phyloP scores from a whole-genome alignment of 306 rosid species.

The Fagus crenata region DNA sequence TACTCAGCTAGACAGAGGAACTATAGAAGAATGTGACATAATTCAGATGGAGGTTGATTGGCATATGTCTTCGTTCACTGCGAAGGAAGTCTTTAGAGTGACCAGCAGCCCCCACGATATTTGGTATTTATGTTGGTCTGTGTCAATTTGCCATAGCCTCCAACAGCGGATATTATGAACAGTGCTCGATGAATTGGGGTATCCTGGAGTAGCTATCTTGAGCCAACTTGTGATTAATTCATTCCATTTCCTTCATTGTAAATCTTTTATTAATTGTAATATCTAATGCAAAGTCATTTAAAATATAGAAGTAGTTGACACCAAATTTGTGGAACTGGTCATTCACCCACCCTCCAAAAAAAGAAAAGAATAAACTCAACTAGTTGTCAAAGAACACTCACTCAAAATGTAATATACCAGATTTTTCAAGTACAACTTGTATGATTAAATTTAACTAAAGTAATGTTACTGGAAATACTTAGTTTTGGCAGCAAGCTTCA shows the following conservation, averaged over 20 bases:
- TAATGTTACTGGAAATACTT: not conserved
- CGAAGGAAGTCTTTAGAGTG: not conserved
- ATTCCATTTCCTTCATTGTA: slow-evolving; percentile 27
- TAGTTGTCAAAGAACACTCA: not conserved
- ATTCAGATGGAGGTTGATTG: slow-evolving; percentile 11
- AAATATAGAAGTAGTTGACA: too few relatives aligned
- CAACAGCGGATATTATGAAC: slow-evolving; percentile 23
- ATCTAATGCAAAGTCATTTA: not conserved
- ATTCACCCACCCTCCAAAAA: too few relatives aligned
- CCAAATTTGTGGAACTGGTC: not conserved
- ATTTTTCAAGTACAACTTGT: not conserved
- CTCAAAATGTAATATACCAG: not conserved
- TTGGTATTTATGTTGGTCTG: slow-evolving; percentile 11
- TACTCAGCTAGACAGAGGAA: slow-evolving; percentile 5
- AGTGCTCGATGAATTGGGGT: slow-evolving; percentile 5
- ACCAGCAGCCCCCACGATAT: too few relatives aligned
- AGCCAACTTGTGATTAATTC: slow-evolving; percentile 15
- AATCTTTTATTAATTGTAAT: not conserved
- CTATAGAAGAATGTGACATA: slow-evolving; percentile 6
- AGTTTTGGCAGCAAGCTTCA: too few relatives aligned
- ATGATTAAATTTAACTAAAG: too few relatives aligned
- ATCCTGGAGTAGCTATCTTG: slow-evolving; percentile 2
- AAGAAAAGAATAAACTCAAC: too few relatives aligned
- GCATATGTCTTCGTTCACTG: not conserved
- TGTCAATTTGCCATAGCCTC: slow-evolving; percentile 17